Base-by-base conservation (phyloP, 345 rosid species). In the Balakata baccata region DNA sequence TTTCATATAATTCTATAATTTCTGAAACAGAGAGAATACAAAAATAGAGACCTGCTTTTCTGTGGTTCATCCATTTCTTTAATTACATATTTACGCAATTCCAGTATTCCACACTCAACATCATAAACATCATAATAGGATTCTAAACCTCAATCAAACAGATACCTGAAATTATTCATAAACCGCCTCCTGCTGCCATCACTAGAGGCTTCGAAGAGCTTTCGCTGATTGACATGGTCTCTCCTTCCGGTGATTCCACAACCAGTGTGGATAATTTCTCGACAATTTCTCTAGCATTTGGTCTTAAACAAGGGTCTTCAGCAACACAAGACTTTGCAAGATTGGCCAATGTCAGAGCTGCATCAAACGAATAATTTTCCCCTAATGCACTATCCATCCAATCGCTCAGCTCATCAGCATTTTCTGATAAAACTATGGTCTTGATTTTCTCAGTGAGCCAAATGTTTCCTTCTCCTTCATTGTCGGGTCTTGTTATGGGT, bases 341-440 rank as follows among this genome's bases (percentile, higher is more conserved):
- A 51, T 84, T 89, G 38, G 94, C 96, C 67, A 92, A 63, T 56
- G 87, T 79, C 10, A 84, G 82, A 1, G 93, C 98, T 6, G 72
- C 82, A 52, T 94, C 95, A 8, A 87, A 81, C 12, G 94, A 76
- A 78, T 94, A 94, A 66, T 85, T 84, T 25, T 92, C 97, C 16
- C 96, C 92, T 64, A 94, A 23, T 23, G 94, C 88, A 52, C 81
- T 81, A 39, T 94, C 98, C 80, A 94, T 87, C 89, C 87, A 87
- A 53, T 86, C 92, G 78, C 84, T 85, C 5, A 89, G 86, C 54
- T 79, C 88, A 58, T 85, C 85, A 18, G 69, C 83, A 49, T 85
- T 80, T 60, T 91, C 91, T 61, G 87, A 75, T 66, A 53, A 70
- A 71, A 86, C 65, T 25, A 86, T 74, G 50, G 72, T 45, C 79